Evolutionary conservation across 2,329 filamentous ascomycete species (phyloP).

Genomic region (Monosporascus sp.): DNA sequence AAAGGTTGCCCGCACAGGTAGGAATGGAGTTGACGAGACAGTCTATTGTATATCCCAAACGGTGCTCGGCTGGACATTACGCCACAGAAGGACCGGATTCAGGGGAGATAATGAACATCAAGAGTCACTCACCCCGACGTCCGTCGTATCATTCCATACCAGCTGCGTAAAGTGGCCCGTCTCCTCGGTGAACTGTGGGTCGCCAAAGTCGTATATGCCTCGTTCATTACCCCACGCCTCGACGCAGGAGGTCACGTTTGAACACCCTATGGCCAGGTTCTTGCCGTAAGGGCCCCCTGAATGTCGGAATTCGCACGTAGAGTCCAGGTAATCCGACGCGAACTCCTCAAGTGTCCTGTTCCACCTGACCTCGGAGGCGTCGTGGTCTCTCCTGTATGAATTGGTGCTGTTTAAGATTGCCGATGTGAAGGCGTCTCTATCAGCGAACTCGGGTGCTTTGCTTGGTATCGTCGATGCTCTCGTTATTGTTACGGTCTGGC

Average conservation of each 20-base stretch:
- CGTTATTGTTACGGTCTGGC: conserved; percentile 24
- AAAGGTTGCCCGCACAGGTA: too few relatives aligned
- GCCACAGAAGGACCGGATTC: too few relatives aligned
- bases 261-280: conserved; percentile 66
- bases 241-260: conserved; percentile 53
- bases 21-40: too few relatives aligned
- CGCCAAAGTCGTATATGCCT: conserved; percentile 50
- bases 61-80: too few relatives aligned
- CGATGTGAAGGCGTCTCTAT: conserved; percentile 35
- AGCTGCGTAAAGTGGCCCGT: conserved; percentile 71
- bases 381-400: conserved; percentile 57
- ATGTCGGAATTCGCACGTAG: conserved; percentile 45
- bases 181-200: conserved; percentile 48
- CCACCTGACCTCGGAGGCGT: conserved; percentile 55
- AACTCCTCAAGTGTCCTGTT: conserved; percentile 55
- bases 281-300: conserved; percentile 63
- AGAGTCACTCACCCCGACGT: conserved; percentile 36
- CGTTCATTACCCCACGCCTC: conserved; percentile 62
- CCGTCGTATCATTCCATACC: conserved; percentile 60
- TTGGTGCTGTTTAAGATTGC: conserved; percentile 64
- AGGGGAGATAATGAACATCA: too few relatives aligned
- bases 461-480: conserved; percentile 16
- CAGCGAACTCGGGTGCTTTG: conserved; percentile 25
- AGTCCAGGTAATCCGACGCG: conserved; percentile 44
- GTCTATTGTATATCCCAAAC: too few relatives aligned